Evolutionary conservation across 352 stramenopile genomes (phyloP).

Genomic region (Blastocystis sp.): DNA sequence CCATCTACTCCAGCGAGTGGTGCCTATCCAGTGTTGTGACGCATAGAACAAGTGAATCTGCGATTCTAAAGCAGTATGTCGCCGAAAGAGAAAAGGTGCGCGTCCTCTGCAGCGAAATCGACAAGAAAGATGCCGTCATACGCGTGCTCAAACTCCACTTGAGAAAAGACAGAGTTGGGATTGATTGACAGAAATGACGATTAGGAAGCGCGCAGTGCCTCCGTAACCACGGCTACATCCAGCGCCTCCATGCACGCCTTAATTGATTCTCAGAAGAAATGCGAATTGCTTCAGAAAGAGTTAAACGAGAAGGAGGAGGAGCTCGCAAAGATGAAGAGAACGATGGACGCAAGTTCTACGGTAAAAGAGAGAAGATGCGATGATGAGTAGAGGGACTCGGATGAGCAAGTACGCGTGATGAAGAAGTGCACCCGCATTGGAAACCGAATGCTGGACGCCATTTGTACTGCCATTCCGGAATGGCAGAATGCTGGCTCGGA

Average conservation of each 20-base stretch:
- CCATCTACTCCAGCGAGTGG: conserved; percentile 2
- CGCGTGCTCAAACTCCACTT: neutral
- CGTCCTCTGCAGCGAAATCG: neutral
- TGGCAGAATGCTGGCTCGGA: neutral
- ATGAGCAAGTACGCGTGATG: neutral
- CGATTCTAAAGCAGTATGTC: neutral
- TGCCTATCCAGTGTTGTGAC: neutral
- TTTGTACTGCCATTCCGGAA: conserved; percentile 19
- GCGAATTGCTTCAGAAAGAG: neutral
- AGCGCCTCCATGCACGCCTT: too few relatives aligned
- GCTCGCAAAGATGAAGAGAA: neutral
- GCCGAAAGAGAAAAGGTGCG: neutral
- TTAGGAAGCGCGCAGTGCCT: too few relatives aligned
- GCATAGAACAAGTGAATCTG: neutral
- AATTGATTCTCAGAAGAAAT: too few relatives aligned
- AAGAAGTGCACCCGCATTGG: conserved; percentile 27
- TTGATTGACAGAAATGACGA: neutral
- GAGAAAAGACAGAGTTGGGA: neutral
- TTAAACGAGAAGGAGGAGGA: neutral
- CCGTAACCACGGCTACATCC: too few relatives aligned
- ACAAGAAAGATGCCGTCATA: conserved; percentile 6
- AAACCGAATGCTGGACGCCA: conserved; percentile 20
- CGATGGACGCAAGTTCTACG: too few relatives aligned
- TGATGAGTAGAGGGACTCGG: neutral
- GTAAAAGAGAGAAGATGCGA: neutral